These are phyloP conservation scores for Delphinella strobiligena DNA, from an alignment of 2,329 filamentous ascomycete species.

Conservation along the genomic window DNA sequence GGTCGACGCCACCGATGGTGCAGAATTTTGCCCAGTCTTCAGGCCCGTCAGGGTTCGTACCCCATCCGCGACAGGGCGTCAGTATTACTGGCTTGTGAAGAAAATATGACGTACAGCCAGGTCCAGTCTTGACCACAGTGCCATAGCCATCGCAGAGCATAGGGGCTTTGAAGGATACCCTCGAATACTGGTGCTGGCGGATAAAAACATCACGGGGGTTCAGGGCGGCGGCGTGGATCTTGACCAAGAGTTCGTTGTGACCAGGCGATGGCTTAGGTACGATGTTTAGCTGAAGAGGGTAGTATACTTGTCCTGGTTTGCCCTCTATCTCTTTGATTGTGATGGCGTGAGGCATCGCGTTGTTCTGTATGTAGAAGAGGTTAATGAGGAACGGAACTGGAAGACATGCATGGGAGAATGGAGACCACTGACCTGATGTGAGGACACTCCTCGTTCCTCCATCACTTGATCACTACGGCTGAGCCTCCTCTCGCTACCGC, in stretches of 20 bases:
- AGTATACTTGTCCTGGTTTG: conserved; percentile 74
- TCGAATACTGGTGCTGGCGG: conserved; percentile 75
- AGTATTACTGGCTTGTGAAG: conserved; percentile 56
- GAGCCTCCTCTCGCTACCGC: background rate
- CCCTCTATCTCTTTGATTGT: conserved; percentile 55
- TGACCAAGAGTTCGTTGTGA: conserved; percentile 54
- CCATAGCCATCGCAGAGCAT: conserved; percentile 70
- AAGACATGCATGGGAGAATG: background rate
- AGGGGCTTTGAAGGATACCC: conserved; percentile 62
- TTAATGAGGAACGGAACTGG: background rate
- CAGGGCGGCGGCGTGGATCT: conserved; percentile 63
- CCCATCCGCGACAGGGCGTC: conserved; percentile 64
- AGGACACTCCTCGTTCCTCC: background rate
- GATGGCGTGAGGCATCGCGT: conserved; percentile 36
- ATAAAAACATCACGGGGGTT: conserved; percentile 90
- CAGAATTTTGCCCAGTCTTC: conserved; percentile 46
- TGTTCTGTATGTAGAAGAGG: background rate
- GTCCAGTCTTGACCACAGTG: conserved; percentile 50
- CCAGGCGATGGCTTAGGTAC: conserved; percentile 50
- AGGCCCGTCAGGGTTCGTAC: conserved; percentile 52
- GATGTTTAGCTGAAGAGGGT: conserved; percentile 45
- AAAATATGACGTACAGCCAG: conserved; percentile 39
- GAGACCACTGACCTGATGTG: background rate
- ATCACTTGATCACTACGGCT: background rate
- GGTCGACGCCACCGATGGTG: conserved; percentile 53